Evolutionary conservation across 257 asterid genomes (phyloP).

Genomic region (Nicotiana obtusifolia): DNA sequence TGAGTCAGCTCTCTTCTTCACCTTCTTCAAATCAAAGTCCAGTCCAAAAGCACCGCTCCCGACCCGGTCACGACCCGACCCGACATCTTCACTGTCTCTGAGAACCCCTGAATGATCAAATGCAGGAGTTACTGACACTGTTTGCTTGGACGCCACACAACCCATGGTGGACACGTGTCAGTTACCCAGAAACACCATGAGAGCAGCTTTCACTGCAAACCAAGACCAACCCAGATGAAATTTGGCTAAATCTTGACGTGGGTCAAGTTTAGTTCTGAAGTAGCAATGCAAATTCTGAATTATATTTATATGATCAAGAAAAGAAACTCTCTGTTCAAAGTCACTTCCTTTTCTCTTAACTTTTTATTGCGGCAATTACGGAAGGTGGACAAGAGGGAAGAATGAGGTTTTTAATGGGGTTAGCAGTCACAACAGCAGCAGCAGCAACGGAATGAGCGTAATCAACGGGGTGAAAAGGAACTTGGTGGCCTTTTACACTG

Average conservation of each 20-base stretch:
- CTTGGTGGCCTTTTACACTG: slow-evolving; percentile 4
- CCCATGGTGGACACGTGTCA: slow-evolving; percentile 44
- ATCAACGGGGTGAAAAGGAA: slow-evolving; percentile 51
- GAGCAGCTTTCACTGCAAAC: slow-evolving; percentile 10
- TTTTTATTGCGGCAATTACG: slow-evolving; percentile 52
- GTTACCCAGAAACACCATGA: background rate
- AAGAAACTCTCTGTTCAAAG: slow-evolving; percentile 6
- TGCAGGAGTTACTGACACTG: slow-evolving; percentile 78
- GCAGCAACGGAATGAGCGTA: slow-evolving; percentile 32
- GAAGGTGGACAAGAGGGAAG: slow-evolving; percentile 14
- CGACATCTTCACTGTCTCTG: slow-evolving; percentile 23
- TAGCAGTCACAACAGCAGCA: slow-evolving; percentile 12
- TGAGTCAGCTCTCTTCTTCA: slow-evolving; percentile 56
- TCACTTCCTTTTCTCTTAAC: slow-evolving; percentile 15
- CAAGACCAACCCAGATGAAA: slow-evolving; percentile 36
- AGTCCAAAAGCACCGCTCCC: slow-evolving; percentile 40
- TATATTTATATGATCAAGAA: slow-evolving; percentile 19
- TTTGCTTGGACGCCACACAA: slow-evolving; percentile 83
- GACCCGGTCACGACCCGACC: slow-evolving; percentile 5
- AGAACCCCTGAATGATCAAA: slow-evolving; percentile 67
- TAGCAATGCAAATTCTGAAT: slow-evolving; percentile 7
- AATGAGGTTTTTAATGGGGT: slow-evolving; percentile 23
- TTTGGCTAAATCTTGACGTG: slow-evolving; percentile 38
- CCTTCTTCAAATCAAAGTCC: slow-evolving; percentile 66
- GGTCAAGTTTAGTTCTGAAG: slow-evolving; percentile 28